Evolutionary conservation across 129 eudicot species (phyloP).

Genomic region (Escallonia herrerae): DNA sequence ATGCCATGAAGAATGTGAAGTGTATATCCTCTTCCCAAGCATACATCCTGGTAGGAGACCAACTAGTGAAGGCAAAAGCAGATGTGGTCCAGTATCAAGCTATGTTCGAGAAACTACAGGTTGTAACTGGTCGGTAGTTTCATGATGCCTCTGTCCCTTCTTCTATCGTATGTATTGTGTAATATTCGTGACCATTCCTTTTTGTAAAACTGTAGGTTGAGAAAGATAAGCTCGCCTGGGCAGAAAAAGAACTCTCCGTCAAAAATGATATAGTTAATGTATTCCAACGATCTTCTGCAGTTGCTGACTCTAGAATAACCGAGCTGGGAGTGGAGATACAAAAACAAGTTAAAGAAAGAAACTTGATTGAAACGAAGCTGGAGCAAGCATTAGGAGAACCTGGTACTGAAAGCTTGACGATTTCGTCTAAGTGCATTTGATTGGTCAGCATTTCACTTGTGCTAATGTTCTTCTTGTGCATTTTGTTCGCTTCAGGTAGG

Average conservation of each 20-base stretch:
- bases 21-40: constrained; percentile 65
- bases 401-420: constrained; percentile 32
- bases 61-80: constrained; percentile 76
- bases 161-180: neutral
- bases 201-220: constrained; percentile 46
- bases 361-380: constrained; percentile 50
- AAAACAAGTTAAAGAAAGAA: constrained; percentile 45
- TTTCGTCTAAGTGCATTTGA: neutral
- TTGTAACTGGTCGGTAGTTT: constrained; percentile 42
- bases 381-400: constrained; percentile 83
- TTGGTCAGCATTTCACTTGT: neutral
- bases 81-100: constrained; percentile 60
- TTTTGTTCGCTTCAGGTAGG: constrained; percentile 57
- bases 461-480: neutral
- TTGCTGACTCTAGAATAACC: constrained; percentile 49
- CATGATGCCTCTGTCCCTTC: constrained; percentile 10
- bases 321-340: constrained; percentile 66
- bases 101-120: constrained; percentile 75
- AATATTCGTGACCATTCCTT: constrained; percentile 7
- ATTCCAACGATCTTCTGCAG: constrained; percentile 45
- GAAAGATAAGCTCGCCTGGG: constrained; percentile 82
- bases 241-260: constrained; percentile 61
- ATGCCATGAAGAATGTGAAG: constrained; percentile 53
- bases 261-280: constrained; percentile 66
- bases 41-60: constrained; percentile 56